Base-by-base conservation (phyloP, 257 asterid species). In the Hygrophila difformis region DNA sequence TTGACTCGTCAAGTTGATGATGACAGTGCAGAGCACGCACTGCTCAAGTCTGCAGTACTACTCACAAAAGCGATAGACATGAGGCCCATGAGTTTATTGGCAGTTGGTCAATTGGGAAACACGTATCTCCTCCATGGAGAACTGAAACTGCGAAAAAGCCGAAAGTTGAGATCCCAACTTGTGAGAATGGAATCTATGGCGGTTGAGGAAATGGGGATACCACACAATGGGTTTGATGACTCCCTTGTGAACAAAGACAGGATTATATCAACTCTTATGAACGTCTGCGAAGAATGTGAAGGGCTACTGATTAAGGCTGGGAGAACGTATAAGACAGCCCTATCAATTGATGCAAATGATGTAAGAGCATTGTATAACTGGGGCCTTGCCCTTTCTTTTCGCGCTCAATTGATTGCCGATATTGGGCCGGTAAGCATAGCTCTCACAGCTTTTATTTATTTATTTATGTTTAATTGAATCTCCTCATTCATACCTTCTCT, bases 71-170 rank as follows among this genome's bases (percentile, higher is more conserved):
- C 97, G 53, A 63, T 74, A 55, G 75, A 75, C 29, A 64, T 78
- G 59, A 82, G 91, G 64, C 95, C 97, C 6, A 74, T 72, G 95
- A 88, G 97, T 66, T 79, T 81, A 68, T 57, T 81, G 66, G 97
- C 95, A 6, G 93, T 75, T 36, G 95, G 89, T 12, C 94, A 76
- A 57, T 59, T 88, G 62, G 97, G 97, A 23, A 84, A 84, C 61
- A 75, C 94, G 0, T 84, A 88, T 66, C 94, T 88, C 53, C 82
- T 88, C 58, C 97, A 84, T 7, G 95, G 97, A 69, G 94, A 88
- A 68, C 56, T 81, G 24, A 88, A 84, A 57, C 60, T 88, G 63
- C 64, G 69, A 75, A 66, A 44, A 54, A 88, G 87, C 57, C 62
- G 86, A 22, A 70, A 78, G 41, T 64, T 88, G 74, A 77, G 95